A percentile compares a stretch with the other conserved stretches of the same genome.
phyloP scores from a whole-genome alignment of 768 basidiomycete species.

The Pleurotus djamor region DNA sequence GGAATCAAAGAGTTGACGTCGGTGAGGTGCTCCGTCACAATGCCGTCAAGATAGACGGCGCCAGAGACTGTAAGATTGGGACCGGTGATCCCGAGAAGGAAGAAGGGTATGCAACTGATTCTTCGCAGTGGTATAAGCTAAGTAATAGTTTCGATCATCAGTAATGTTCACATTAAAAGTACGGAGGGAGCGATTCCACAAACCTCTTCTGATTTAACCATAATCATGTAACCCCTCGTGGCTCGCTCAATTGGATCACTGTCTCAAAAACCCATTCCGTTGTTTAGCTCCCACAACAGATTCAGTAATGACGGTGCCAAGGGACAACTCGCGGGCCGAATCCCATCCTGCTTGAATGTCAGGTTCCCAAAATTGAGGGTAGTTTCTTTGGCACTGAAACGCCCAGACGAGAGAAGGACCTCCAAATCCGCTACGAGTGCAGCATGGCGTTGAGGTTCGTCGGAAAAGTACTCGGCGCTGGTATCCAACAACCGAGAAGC shows the following conservation, averaged over 20 bases:
- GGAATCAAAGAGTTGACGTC: background rate
- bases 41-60: conserved; percentile 1
- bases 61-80: background rate
- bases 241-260: background rate
- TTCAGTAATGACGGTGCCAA: background rate
- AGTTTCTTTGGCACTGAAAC: too few relatives aligned
- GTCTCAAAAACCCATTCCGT: background rate
- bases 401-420: too few relatives aligned
- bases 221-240: background rate
- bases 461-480: too few relatives aligned
- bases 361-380: too few relatives aligned
- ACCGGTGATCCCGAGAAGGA: background rate
- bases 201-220: background rate
- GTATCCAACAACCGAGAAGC: too few relatives aligned
- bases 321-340: too few relatives aligned
- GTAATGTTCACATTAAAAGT: too few relatives aligned
- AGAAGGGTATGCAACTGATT: background rate
- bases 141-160: too few relatives aligned
- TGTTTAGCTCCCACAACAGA: background rate
- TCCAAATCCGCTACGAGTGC: too few relatives aligned
- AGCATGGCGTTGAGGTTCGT: too few relatives aligned
- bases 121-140: background rate
- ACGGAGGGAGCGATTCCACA: background rate
- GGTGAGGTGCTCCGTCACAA: background rate
- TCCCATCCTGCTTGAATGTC: too few relatives aligned